phyloP scores from a whole-genome alignment of 805 yeast genomes.

The Torulaspora gathmanii region DNA sequence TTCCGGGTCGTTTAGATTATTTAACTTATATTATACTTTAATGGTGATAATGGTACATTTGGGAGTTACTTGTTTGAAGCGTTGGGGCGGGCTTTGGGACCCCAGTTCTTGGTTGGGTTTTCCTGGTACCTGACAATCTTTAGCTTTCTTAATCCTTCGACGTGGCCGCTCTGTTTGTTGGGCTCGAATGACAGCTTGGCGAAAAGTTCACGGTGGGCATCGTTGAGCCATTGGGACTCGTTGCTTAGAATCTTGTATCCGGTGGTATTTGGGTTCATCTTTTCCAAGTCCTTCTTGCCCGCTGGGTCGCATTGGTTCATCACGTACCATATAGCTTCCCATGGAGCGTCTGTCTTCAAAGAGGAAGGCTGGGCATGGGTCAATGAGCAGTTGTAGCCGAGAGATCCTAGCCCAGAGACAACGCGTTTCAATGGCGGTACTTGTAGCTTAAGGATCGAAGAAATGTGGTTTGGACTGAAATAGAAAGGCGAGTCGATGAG shows the following conservation, averaged over 20 bases:
- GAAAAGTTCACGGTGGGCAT: conserved; percentile 7
- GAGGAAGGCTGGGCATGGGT: conserved; percentile 87
- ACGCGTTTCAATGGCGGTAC: conserved; percentile 74
- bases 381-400: conserved; percentile 76
- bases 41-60: not conserved
- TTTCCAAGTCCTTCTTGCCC: conserved; percentile 39
- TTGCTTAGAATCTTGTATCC: conserved; percentile 55
- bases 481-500: conserved; percentile 66
- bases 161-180: conserved; percentile 51
- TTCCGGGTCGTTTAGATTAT: not conserved
- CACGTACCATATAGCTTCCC: conserved; percentile 70
- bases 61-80: conserved; percentile 1
- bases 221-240: conserved; percentile 22
- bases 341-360: conserved; percentile 86
- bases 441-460: conserved; percentile 72
- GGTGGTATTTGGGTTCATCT: conserved; percentile 46
- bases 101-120: conserved; percentile 95
- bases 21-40: not conserved
- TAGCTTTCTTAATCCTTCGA: conserved; percentile 61
- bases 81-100: conserved; percentile 81
- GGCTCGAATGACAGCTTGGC: conserved; percentile 50
- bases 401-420: conserved; percentile 75
- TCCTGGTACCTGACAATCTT: conserved; percentile 85
- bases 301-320: conserved; percentile 56
- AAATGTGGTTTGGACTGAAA: conserved; percentile 70